Evolutionary conservation across 208 protist genomes (phyloP).

Genomic region (Herpetomonas samuelpessoai): DNA sequence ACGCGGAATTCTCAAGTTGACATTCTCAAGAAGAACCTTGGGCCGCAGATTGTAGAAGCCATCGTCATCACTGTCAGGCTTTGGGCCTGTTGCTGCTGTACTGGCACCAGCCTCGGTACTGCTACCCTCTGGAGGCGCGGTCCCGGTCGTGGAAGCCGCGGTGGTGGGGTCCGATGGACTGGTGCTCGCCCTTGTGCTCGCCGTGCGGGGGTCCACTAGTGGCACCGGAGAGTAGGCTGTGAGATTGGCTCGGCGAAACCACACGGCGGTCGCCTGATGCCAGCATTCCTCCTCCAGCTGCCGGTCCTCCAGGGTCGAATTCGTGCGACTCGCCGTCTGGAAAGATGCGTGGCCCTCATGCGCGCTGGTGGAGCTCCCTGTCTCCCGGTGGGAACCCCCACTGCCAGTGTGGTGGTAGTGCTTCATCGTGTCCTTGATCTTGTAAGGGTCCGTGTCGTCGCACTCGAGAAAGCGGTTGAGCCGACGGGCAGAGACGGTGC

Average conservation of each 20-base stretch:
- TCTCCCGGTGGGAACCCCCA: conserved; percentile 15
- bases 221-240: too few relatives aligned
- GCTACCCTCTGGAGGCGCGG: conserved; percentile 10
- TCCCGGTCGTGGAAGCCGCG: too few relatives aligned
- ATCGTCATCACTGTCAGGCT: conserved; percentile 13
- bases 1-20: conserved; percentile 31
- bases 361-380: conserved; percentile 21
- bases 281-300: too few relatives aligned
- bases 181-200: too few relatives aligned
- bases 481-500: conserved; percentile 65
- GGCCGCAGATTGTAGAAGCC: conserved; percentile 23
- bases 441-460: conserved; percentile 15
- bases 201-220: too few relatives aligned
- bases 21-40: conserved; percentile 41
- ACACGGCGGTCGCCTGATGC: too few relatives aligned
- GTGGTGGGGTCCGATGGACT: too few relatives aligned
- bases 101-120: neutral
- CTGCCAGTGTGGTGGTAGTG: conserved; percentile 10
- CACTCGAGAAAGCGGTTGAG: conserved; percentile 67
- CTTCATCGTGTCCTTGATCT: conserved; percentile 18
- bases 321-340: conserved; percentile 16
- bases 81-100: neutral
- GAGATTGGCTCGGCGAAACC: too few relatives aligned
- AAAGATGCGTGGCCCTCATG: conserved; percentile 22
- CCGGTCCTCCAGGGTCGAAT: too few relatives aligned